Percentiles rank a stretch among this genome's conserved stretches.
These are phyloP conservation scores for Sordaria brevicollis DNA, from an alignment of 495 filamentous ascomycete genomes.

Conservation along the genomic window DNA sequence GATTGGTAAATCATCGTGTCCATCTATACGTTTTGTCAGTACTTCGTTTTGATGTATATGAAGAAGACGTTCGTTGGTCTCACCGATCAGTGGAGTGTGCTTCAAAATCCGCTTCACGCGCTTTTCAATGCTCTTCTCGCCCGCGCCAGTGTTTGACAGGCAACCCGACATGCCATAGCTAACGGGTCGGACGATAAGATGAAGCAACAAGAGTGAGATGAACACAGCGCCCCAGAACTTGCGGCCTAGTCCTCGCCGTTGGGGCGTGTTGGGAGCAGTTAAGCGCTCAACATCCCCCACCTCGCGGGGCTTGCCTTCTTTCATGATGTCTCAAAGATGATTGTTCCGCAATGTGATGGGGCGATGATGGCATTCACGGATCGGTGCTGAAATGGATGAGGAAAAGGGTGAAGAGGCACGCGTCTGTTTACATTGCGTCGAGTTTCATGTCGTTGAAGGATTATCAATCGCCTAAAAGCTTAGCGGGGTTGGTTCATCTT, in stretches of 20 bases:
- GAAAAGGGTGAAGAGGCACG: background rate
- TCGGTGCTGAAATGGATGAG: too few species aligned
- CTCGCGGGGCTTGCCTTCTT: background rate
- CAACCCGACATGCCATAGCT: background rate
- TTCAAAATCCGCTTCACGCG: conserved; percentile 60
- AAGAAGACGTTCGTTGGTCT: background rate
- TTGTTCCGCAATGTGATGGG: background rate
- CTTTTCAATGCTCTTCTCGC: conserved; percentile 40
- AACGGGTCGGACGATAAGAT: background rate
- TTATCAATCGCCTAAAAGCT: background rate
- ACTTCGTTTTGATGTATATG: background rate
- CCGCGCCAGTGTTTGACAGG: background rate
- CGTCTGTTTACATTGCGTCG: background rate
- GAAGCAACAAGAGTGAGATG: conserved; percentile 1
- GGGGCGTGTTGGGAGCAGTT: background rate
- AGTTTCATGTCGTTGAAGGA: background rate
- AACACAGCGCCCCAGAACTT: background rate
- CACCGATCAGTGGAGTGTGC: conserved; percentile 74
- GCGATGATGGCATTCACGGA: too few species aligned
- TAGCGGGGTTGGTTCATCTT: background rate
- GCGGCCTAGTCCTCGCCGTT: background rate
- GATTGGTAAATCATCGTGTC: conserved; percentile 83
- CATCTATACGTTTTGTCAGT: conserved; percentile 46
- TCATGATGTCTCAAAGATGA: background rate
- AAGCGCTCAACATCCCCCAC: background rate